Percentiles rank a stretch among this genome's conserved stretches.
Evolutionary conservation across 495 filamentous ascomycete species (phyloP).

Genomic region (Lepidopterella palustris): DNA sequence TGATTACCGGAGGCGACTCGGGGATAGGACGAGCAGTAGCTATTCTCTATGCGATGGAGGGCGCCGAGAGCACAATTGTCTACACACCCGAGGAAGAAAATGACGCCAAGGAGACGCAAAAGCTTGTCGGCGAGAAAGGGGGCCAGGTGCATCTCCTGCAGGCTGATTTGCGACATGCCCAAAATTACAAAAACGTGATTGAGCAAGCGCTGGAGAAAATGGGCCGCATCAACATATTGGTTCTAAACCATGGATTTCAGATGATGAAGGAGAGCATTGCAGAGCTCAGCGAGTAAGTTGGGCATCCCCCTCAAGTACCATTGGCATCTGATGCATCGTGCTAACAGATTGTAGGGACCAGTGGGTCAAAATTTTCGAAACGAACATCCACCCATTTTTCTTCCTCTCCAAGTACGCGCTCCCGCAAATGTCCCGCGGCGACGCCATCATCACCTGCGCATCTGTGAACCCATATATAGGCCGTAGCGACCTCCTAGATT

Average conservation of each 20-base stretch:
- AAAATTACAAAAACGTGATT: slow-evolving; percentile 44
- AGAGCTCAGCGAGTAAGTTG: too few relatives aligned
- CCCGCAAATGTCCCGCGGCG: slow-evolving; percentile 9
- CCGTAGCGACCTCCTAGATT: slow-evolving; percentile 50
- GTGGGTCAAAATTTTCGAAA: too few relatives aligned
- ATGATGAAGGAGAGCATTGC: too few relatives aligned
- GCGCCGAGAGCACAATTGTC: slow-evolving; percentile 49
- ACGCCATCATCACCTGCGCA: slow-evolving; percentile 55
- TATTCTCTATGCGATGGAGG: slow-evolving; percentile 51
- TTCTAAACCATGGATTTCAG: slow-evolving; percentile 33
- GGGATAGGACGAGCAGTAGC: slow-evolving; percentile 51
- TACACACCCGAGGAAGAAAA: slow-evolving; percentile 50
- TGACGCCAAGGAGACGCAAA: slow-evolving; percentile 50
- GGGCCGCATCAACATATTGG: slow-evolving; percentile 1
- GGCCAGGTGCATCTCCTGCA: slow-evolving; percentile 42
- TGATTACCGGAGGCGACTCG: slow-evolving; percentile 55
- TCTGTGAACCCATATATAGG: slow-evolving; percentile 52
- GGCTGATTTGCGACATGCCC: slow-evolving; percentile 45
- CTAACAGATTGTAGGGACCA: too few relatives aligned
- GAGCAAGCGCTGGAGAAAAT: slow-evolving; percentile 47
- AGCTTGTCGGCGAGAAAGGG: slow-evolving; percentile 44
- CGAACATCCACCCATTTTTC: slow-evolving; percentile 27
- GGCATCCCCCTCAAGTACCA: too few relatives aligned
- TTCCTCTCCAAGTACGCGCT: slow-evolving; percentile 36
- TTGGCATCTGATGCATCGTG: too few relatives aligned